Evolutionary conservation across 1,284 basidiomycete genomes (phyloP), one percentile per base, ranked within the genome.

Genomic region (Apiotrichum siamense): DNA sequence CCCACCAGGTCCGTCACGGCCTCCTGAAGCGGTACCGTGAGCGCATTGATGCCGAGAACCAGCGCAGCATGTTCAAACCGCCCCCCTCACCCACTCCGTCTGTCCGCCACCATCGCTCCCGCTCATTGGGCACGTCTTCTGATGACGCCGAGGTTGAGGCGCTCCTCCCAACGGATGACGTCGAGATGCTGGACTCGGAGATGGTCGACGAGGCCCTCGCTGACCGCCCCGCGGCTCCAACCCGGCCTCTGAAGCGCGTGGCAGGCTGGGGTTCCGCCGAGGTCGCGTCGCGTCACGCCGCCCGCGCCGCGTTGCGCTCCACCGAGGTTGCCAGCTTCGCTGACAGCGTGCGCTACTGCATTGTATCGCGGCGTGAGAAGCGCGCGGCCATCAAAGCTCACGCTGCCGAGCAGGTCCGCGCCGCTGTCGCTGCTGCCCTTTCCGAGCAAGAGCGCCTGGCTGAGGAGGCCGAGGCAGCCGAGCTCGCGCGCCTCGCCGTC

Each of bases 101-200:
- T 20, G 12, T 2, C 4, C 26, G 23, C 21, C 33, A 11, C 17
- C 21, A 23, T 7, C 26, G 35, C 11, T 18, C 26, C 24, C 11
- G 5, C 20, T 29, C 27, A 20, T 10, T 11, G 17, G 27, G 4
- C 17, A 13, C 33, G 1, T 15, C 26, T 21, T 17, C 21, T n/a
- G 52, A 54, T 23, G 52, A 49, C 26, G 44, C 42, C 1, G 27
- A 35, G 3, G 47, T 54, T 7, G 52, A 54, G 26, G 35, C 21
- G 3, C 47, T 54, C 0, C 38, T 54, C 7, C 47, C 32, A 12
- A 33, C 42, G 2, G 49, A 38, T 31, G 52, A 54, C 20, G 23
- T 36, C 12, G 52, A 49, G 33, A 54, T 49, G 44, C 9, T 26
- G 3, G 47, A 49, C 47, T 29, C 24, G 7, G 47, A 53, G 24